A percentile compares a stretch with the other conserved stretches of the same genome.
Conservation (phyloP, 2,329 filamentous ascomycete species). For the Microcyclospora pomicola region DNA sequence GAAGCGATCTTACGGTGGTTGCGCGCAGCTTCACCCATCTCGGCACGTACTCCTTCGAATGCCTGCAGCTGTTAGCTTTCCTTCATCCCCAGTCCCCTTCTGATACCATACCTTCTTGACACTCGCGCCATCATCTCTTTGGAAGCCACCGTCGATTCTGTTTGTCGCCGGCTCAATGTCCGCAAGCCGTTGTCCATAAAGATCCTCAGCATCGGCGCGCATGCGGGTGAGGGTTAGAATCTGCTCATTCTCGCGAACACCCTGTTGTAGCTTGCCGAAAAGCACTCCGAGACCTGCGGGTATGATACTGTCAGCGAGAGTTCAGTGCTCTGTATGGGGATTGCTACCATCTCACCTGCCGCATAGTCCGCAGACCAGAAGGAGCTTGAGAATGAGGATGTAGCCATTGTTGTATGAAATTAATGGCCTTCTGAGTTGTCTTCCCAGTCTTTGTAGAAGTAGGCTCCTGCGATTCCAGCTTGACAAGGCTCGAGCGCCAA, state of each 20-base stretch:
- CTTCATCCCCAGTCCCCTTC: neutral
- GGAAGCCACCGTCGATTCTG: slow-evolving; percentile 70
- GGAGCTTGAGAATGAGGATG: slow-evolving; percentile 84
- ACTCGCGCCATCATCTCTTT: slow-evolving; percentile 86
- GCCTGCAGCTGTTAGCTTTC: slow-evolving; percentile 42
- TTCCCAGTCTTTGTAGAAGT: neutral
- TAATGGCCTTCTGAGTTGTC: neutral
- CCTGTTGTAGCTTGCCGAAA: slow-evolving; percentile 93
- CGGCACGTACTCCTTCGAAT: slow-evolving; percentile 80
- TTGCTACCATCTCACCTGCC: slow-evolving; percentile 48
- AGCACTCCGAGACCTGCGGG: slow-evolving; percentile 64
- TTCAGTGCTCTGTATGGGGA: neutral
- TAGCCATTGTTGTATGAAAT: slow-evolving; percentile 25
- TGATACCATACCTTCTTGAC: slow-evolving; percentile 62
- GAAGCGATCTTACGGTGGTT: slow-evolving; percentile 93
- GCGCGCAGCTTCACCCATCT: slow-evolving; percentile 82
- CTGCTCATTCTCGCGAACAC: slow-evolving; percentile 88
- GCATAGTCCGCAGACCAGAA: slow-evolving; percentile 99
- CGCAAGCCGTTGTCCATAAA: slow-evolving; percentile 65
- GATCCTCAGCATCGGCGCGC: slow-evolving; percentile 89
- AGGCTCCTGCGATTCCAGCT: neutral
- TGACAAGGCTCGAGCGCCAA: neutral
- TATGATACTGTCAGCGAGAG: neutral
- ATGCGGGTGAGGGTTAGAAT: slow-evolving; percentile 80
- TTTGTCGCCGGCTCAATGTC: slow-evolving; percentile 75